phyloP scores from a whole-genome alignment of 306 rosid species.

The Sophora flavescens region DNA sequence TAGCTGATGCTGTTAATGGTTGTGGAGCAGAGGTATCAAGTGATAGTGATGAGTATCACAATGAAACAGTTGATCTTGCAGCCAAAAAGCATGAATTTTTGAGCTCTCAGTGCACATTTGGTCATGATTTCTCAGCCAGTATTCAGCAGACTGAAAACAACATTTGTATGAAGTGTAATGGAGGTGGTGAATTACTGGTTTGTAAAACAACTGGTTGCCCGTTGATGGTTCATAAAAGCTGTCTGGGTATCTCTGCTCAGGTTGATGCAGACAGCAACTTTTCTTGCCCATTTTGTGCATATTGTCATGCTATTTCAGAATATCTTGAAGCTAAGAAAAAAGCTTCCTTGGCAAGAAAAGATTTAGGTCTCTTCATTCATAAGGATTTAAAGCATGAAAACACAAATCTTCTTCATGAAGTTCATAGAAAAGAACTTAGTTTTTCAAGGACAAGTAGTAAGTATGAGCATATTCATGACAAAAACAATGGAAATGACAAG shows the following conservation, averaged over 20 bases:
- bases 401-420: constrained; percentile 35
- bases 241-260: constrained; percentile 55
- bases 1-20: constrained; percentile 45
- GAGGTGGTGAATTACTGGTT: constrained; percentile 63
- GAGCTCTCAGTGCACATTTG: constrained; percentile 46
- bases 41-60: constrained; percentile 51
- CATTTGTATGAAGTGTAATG: constrained; percentile 64
- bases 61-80: constrained; percentile 50
- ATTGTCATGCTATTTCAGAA: constrained; percentile 59
- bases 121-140: constrained; percentile 47
- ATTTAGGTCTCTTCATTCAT: constrained; percentile 54
- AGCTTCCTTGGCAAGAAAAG: constrained; percentile 59
- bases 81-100: constrained; percentile 56
- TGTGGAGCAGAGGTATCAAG: constrained; percentile 44
- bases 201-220: constrained; percentile 69
- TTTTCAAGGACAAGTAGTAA: constrained; percentile 34
- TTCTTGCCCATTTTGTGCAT: constrained; percentile 79
- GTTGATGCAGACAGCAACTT: constrained; percentile 55
- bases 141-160: constrained; percentile 40
- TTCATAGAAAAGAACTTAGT: constrained; percentile 44
- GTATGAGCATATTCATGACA: constrained; percentile 43
- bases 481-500: constrained; percentile 45
- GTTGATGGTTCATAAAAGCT: constrained; percentile 68
- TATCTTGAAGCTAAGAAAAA: constrained; percentile 70
- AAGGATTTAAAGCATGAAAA: constrained; percentile 43